phyloP scores from a whole-genome alignment of 2,329 filamentous ascomycete genomes.

The Phoma sp. region DNA sequence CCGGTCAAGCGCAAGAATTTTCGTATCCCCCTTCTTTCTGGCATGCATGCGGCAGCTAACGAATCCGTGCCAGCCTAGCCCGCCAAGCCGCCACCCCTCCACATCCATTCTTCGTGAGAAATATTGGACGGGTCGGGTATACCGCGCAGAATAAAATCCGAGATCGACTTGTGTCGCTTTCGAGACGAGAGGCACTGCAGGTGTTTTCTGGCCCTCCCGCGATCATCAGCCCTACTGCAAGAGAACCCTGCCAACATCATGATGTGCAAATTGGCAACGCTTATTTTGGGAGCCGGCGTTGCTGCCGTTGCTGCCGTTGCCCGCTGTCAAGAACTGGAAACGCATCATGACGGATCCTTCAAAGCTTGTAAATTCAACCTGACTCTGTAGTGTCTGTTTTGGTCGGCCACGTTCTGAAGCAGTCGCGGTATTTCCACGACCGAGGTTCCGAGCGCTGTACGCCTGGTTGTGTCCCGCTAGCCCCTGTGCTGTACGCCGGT shows the following conservation, averaged over 20 bases:
- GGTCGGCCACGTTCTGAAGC: constrained; percentile 4
- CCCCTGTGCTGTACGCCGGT: constrained; percentile 6
- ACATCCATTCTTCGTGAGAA: background rate
- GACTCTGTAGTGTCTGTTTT: background rate
- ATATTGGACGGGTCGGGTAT: constrained; percentile 5
- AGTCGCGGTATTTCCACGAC: background rate
- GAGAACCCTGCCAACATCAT: constrained; percentile 13
- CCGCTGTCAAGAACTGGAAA: background rate
- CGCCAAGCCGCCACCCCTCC: constrained; percentile 18
- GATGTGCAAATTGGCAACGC: constrained; percentile 15
- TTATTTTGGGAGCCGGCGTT: background rate
- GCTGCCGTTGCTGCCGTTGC: background rate
- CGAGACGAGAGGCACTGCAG: background rate
- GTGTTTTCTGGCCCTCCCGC: constrained; percentile 6
- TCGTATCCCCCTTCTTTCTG: constrained; percentile 17
- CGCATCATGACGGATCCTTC: background rate
- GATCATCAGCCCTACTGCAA: constrained; percentile 18
- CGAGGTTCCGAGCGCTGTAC: background rate
- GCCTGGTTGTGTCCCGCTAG: constrained; percentile 6
- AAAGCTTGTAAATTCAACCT: background rate
- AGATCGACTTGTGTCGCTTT: constrained; percentile 10
- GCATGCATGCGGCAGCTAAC: constrained; percentile 10
- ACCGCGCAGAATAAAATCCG: constrained; percentile 8
- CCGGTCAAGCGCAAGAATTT: constrained; percentile 4
- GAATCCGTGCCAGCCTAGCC: constrained; percentile 10